Percentiles rank a stretch among this genome's conserved stretches.
phyloP scores from a whole-genome alignment of 306 rosid species.

The Dalbergia cultrata region DNA sequence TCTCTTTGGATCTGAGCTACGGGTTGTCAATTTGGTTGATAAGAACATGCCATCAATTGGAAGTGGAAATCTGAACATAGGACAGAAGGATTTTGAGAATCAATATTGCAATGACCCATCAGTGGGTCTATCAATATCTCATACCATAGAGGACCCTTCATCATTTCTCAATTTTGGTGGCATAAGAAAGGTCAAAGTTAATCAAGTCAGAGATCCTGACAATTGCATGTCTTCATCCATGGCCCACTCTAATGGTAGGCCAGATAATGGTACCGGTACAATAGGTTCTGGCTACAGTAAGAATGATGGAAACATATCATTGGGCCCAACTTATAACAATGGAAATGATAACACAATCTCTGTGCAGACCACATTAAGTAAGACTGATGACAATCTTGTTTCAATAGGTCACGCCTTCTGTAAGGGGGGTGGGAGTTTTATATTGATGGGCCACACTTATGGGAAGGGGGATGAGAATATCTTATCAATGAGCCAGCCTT shows the following conservation, averaged over 20 bases:
- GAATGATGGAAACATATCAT: slow-evolving; percentile 63
- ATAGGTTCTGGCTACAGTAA: slow-evolving; percentile 59
- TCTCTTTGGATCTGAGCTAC: slow-evolving; percentile 77
- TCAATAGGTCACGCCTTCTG: slow-evolving; percentile 67
- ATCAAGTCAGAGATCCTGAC: slow-evolving; percentile 91
- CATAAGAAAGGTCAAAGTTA: slow-evolving; percentile 91
- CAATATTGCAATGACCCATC: slow-evolving; percentile 71
- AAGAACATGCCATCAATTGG: slow-evolving; percentile 68
- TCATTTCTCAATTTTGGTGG: slow-evolving; percentile 81
- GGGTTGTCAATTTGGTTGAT: slow-evolving; percentile 69
- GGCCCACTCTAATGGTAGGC: slow-evolving; percentile 65
- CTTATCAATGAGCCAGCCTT: slow-evolving; percentile 77
- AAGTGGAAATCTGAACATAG: slow-evolving; percentile 66
- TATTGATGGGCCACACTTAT: slow-evolving; percentile 76
- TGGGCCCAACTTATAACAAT: slow-evolving; percentile 65
- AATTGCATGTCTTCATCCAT: slow-evolving; percentile 64
- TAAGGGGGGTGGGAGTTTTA: slow-evolving; percentile 75
- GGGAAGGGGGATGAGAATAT: slow-evolving; percentile 64
- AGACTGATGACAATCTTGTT: slow-evolving; percentile 68
- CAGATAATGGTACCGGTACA: slow-evolving; percentile 58
- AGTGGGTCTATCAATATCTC: slow-evolving; percentile 77
- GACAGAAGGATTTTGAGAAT: slow-evolving; percentile 73
- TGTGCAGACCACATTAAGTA: slow-evolving; percentile 62
- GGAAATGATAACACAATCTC: slow-evolving; percentile 57
- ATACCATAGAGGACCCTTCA: slow-evolving; percentile 69